Evolutionary conservation across 192 early-diverging fungal species (phyloP).

Genomic region (Gryganskiella cystojenkinii): DNA sequence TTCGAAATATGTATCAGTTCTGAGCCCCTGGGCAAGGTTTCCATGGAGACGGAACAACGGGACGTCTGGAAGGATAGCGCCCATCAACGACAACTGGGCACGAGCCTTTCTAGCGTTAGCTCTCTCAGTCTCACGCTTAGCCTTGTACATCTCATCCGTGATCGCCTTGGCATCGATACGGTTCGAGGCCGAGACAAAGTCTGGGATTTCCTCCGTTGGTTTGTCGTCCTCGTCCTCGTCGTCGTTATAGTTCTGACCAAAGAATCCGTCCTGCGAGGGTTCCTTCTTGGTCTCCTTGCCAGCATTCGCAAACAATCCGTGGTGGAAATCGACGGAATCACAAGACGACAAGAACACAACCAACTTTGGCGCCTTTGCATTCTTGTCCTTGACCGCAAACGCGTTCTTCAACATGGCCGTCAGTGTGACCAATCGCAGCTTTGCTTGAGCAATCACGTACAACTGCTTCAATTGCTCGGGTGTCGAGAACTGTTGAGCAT

Average conservation of each 20-base stretch:
- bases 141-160: constrained; percentile 55
- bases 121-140: constrained; percentile 62
- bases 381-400: constrained; percentile 34
- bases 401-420: constrained; percentile 75
- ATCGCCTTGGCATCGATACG: constrained; percentile 32
- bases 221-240: constrained; percentile 58
- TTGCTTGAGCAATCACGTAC: constrained; percentile 88
- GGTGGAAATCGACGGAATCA: constrained; percentile 96
- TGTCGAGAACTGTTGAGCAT: constrained; percentile 65
- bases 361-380: constrained; percentile 66
- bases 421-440: constrained; percentile 91
- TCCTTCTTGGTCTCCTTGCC: constrained; percentile 56
- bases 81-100: constrained; percentile 51
- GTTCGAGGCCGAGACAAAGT: constrained; percentile 50
- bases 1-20: constrained; percentile 78
- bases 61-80: constrained; percentile 75
- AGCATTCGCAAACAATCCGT: constrained; percentile 81
- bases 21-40: constrained; percentile 81
- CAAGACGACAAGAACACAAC: constrained; percentile 95
- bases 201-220: constrained; percentile 43
- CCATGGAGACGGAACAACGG: constrained; percentile 90
- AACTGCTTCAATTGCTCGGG: constrained; percentile 91
- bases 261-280: constrained; percentile 39
- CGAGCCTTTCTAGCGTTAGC: constrained; percentile 50
- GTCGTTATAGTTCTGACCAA: constrained; percentile 53